These are phyloP conservation scores for Skeletonema menzelii DNA, from an alignment of 108 stramenopile genomes.

Conservation along the genomic window DNA sequence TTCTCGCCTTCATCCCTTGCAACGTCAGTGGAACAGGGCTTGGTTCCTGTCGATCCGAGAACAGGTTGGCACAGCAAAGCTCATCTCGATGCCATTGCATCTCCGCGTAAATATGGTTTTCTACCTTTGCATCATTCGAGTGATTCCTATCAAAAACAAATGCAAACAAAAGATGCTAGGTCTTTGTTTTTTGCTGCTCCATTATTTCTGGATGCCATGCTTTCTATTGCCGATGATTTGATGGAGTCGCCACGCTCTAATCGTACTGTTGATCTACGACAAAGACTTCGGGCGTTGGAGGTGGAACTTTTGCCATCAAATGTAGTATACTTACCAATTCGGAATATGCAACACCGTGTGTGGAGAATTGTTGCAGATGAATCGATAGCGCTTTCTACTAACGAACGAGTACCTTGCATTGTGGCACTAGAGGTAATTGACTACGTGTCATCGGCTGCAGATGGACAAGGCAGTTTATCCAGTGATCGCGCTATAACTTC, in stretches of 20 bases:
- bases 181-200: constrained; percentile 73
- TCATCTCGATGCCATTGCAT: constrained; percentile 65
- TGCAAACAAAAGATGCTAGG: constrained; percentile 26
- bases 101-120: constrained; percentile 60
- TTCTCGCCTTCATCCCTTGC: constrained; percentile 54
- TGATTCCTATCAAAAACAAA: constrained; percentile 31
- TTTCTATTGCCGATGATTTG: constrained; percentile 73
- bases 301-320: constrained; percentile 77
- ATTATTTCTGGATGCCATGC: constrained; percentile 76
- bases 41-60: constrained; percentile 68
- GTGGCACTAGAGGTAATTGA: constrained; percentile 91
- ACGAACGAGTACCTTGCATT: constrained; percentile 94
- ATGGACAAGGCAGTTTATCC: constrained; percentile 4
- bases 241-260: constrained; percentile 55
- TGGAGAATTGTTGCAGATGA: constrained; percentile 87
- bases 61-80: constrained; percentile 55
- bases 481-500: constrained; percentile 26
- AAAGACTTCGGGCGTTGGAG: constrained; percentile 62
- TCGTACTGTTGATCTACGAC: constrained; percentile 57
- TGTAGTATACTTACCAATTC: constrained; percentile 83
- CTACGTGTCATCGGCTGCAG: constrained; percentile 21
- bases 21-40: constrained; percentile 52
- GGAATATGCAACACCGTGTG: constrained; percentile 75
- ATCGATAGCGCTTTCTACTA: constrained; percentile 85
- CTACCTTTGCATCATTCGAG: constrained; percentile 53